Evolutionary conservation across 805 yeast genomes (phyloP).

Genomic region (Metschnikowia colocasiae): DNA sequence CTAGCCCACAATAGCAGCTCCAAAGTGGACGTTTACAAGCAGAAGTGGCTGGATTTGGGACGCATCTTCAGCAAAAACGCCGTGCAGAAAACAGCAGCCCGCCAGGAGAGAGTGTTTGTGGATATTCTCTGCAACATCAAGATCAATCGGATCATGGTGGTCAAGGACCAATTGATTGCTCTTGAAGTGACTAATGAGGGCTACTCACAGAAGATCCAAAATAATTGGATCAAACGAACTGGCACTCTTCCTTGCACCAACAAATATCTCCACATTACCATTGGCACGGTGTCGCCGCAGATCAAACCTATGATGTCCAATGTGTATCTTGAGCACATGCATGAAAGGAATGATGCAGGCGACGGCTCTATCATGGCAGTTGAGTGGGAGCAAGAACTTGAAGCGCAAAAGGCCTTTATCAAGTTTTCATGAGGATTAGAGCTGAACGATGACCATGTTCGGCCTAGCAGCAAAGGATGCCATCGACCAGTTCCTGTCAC

Average conservation of each 20-base stretch:
- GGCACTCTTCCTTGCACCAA: constrained; percentile 36
- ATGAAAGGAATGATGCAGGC: not conserved
- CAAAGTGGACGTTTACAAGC: not conserved
- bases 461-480: too few species aligned
- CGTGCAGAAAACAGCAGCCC: constrained; percentile 29
- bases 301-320: constrained; percentile 16
- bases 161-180: constrained; percentile 47
- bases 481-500: too few species aligned
- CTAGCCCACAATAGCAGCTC: constrained; percentile 44
- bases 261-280: constrained; percentile 57
- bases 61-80: constrained; percentile 6
- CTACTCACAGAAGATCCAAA: not conserved
- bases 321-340: constrained; percentile 10
- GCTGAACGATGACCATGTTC: not conserved
- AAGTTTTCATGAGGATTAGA: constrained; percentile 2
- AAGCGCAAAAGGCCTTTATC: constrained; percentile 11
- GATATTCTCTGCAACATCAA: constrained; percentile 35
- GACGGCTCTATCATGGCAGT: constrained; percentile 9
- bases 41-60: constrained; percentile 13
- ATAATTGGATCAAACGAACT: not conserved
- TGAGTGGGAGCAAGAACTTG: constrained; percentile 7
- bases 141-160: constrained; percentile 47
- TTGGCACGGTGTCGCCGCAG: constrained; percentile 46
- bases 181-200: constrained; percentile 27
- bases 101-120: constrained; percentile 11